Evolutionary conservation across 2,329 filamentous ascomycete species (phyloP).

Genomic region (Pseudocercospora vitis): DNA sequence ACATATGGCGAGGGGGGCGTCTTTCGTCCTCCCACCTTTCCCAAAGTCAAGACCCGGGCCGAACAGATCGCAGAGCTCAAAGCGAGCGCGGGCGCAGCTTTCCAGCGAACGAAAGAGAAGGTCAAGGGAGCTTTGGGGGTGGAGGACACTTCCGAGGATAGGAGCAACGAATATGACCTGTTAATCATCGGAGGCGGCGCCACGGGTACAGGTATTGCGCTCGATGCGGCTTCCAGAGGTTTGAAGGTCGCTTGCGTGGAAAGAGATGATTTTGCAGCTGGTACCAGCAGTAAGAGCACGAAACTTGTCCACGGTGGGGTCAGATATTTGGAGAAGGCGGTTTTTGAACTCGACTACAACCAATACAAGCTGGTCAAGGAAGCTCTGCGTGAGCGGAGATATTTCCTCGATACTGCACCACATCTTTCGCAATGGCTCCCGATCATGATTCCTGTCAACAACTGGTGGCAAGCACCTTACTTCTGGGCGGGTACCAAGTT

Average conservation of each 20-base stretch:
- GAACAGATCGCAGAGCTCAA: constrained; percentile 65
- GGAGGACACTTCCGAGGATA: constrained; percentile 30
- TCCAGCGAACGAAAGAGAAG: constrained; percentile 48
- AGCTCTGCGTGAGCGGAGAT: constrained; percentile 77
- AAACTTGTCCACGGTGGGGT: constrained; percentile 85
- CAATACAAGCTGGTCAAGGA: constrained; percentile 77
- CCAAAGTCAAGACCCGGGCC: constrained; percentile 60
- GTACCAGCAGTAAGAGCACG: constrained; percentile 83
- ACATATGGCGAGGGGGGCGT: constrained; percentile 67
- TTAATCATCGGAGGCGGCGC: constrained; percentile 77
- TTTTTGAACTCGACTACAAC: constrained; percentile 81
- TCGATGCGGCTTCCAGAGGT: constrained; percentile 76
- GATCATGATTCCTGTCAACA: constrained; percentile 78
- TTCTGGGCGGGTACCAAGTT: constrained; percentile 77
- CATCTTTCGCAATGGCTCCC: constrained; percentile 79
- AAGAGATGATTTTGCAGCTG: constrained; percentile 77
- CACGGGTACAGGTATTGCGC: constrained; percentile 75
- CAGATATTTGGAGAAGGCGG: constrained; percentile 80
- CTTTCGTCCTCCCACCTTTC: constrained; percentile 66
- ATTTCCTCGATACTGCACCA: constrained; percentile 78
- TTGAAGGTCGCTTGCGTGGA: constrained; percentile 79
- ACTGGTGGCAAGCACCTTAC: constrained; percentile 81
- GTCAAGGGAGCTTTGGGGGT: constrained; percentile 40
- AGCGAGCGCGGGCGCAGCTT: constrained; percentile 48
- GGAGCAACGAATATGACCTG: constrained; percentile 64